Evolutionary conservation across 192 early-diverging fungal genomes (phyloP).

Genomic region (Funneliformis geosporum): DNA sequence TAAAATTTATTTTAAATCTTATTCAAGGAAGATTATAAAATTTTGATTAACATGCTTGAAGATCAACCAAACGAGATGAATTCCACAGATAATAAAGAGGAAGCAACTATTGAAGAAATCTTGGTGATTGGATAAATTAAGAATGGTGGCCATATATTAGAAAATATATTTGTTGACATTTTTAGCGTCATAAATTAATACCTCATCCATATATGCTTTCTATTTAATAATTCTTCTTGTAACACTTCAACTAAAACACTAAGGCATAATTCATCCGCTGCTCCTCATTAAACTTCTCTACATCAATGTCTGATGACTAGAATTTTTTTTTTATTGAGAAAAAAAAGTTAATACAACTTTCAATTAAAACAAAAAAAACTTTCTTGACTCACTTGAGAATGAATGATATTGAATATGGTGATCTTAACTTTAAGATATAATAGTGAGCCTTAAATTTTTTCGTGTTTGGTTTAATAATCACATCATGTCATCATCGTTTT

Average conservation of each 20-base stretch:
- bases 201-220: conserved; percentile 14
- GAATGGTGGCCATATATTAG: not conserved
- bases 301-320: conserved; percentile 5
- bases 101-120: not conserved
- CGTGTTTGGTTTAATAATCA: not conserved
- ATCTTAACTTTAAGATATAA: conserved; percentile 15
- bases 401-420: conserved; percentile 16
- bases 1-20: not conserved
- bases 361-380: not conserved
- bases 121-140: not conserved
- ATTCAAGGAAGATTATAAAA: not conserved
- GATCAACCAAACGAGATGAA: not conserved
- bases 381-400: not conserved
- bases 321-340: not conserved
- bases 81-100: not conserved
- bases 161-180: not conserved
- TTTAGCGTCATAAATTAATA: conserved; percentile 21
- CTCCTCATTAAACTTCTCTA: conserved; percentile 15
- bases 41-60: not conserved
- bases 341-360: not conserved
- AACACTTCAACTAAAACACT: not conserved
- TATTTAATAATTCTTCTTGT: conserved; percentile 8
- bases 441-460: conserved; percentile 18
- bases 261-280: conserved; percentile 22
- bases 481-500: not conserved